Percentiles rank a stretch among this genome's conserved stretches.
Conservation (phyloP, 352 stramenopile species). For the Globisporangium yorkense region DNA sequence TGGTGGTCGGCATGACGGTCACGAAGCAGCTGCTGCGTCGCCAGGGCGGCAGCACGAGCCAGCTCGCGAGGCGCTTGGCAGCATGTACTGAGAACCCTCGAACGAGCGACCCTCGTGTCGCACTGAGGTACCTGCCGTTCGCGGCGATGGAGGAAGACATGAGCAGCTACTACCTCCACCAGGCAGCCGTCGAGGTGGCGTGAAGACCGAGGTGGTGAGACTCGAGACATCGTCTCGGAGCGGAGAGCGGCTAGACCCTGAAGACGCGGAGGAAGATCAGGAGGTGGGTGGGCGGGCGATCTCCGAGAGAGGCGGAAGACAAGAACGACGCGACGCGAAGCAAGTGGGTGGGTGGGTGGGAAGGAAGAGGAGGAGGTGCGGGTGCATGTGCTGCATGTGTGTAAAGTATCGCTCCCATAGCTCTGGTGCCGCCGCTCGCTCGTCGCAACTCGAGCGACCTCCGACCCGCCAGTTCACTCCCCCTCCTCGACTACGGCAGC, state of each 20-base stretch:
- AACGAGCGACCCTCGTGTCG: not conserved
- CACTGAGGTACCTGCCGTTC: conserved; percentile 7
- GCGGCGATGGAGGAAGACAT: conserved; percentile 5
- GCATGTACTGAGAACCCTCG: conserved; percentile 4
- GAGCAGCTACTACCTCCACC: conserved; percentile 28
- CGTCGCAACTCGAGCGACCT: not conserved
- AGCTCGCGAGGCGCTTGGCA: conserved; percentile 9
- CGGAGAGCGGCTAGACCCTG: not conserved
- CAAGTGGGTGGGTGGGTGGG: too few relatives aligned
- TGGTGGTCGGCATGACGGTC: conserved; percentile 26
- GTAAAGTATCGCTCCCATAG: conserved; percentile 2
- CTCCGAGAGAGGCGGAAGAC: too few relatives aligned
- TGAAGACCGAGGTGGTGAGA: conserved; percentile 15
- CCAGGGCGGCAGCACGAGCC: conserved; percentile 7
- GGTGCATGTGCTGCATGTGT: conserved; percentile 1
- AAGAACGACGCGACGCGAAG: too few relatives aligned
- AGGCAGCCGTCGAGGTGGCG: conserved; percentile 30
- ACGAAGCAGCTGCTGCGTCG: conserved; percentile 18
- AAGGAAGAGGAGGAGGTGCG: not conserved
- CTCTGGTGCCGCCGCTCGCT: too few relatives aligned
- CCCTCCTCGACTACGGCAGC: conserved; percentile 6
- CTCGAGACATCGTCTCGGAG: conserved; percentile 1
- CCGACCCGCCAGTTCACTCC: not conserved
- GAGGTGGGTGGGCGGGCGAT: too few relatives aligned
- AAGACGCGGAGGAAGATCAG: not conserved